phyloP scores from a whole-genome alignment of 2,329 filamentous ascomycete genomes.

The Dryadomyces quercus-mongolicae region DNA sequence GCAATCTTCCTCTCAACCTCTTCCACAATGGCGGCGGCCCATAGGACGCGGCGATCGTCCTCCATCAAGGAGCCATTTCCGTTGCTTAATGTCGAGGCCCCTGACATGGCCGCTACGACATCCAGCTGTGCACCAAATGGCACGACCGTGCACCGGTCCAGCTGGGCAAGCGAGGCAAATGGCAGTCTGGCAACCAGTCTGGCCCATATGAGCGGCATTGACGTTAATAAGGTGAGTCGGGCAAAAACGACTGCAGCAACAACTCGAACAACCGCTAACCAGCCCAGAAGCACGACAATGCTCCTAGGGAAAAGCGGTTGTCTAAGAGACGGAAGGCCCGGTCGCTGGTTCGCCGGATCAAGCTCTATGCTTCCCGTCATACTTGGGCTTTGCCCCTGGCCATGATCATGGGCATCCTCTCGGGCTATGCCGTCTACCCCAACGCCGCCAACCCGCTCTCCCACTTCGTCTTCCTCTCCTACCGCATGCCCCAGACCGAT shows the following conservation, averaged over 20 bases:
- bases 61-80: constrained; percentile 41
- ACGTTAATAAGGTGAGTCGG: constrained; percentile 9
- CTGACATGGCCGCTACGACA: constrained; percentile 20
- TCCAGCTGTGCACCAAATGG: constrained; percentile 1
- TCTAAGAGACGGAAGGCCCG: constrained; percentile 45
- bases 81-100: constrained; percentile 26
- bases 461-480: constrained; percentile 81
- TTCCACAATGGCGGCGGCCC: background rate
- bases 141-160: constrained; percentile 29
- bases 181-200: constrained; percentile 41
- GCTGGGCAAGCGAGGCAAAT: constrained; percentile 43
- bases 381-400: constrained; percentile 56
- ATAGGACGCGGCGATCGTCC: background rate
- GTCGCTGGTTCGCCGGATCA: constrained; percentile 39
- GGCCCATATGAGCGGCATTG: constrained; percentile 25
- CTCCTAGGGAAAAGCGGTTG: constrained; percentile 24
- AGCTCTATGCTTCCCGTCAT: constrained; percentile 40
- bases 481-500: constrained; percentile 47
- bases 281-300: constrained; percentile 5
- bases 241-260: too few species aligned
- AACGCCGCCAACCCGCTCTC: constrained; percentile 66
- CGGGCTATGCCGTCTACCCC: constrained; percentile 64
- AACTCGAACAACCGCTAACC: background rate
- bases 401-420: constrained; percentile 50
- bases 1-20: background rate